Evolutionary conservation across 768 basidiomycete genomes (phyloP).

Genomic region (Lactarius tabidus): DNA sequence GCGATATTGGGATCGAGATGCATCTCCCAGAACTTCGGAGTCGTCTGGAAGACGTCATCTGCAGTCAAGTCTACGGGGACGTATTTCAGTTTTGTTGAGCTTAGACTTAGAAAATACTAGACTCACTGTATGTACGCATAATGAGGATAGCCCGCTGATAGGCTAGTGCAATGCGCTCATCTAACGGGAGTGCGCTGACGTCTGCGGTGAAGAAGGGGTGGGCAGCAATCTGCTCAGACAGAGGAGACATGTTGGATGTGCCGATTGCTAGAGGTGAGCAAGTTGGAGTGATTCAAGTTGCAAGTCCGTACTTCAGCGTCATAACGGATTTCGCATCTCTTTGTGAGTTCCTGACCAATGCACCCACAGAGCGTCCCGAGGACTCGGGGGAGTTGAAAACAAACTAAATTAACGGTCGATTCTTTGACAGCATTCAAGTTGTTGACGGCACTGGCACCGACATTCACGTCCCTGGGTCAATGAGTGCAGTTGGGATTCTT

Average conservation of each 20-base stretch:
- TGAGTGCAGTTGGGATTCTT: too few species aligned
- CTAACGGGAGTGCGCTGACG: constrained; percentile 1
- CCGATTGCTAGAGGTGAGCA: background rate
- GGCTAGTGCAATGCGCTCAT: constrained; percentile 7
- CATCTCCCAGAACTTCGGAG: constrained; percentile 49
- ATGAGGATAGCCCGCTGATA: constrained; percentile 11
- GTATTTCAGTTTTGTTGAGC: background rate
- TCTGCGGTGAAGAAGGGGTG: constrained; percentile 11
- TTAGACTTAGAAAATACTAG: background rate
- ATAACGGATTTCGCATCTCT: background rate
- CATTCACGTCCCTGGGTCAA: too few species aligned
- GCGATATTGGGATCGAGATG: constrained; percentile 51
- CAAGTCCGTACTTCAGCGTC: background rate
- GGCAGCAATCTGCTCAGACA: constrained; percentile 5
- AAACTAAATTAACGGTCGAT: too few species aligned
- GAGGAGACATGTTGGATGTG: constrained; percentile 1
- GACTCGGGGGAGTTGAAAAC: too few species aligned
- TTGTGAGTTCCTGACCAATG: too few species aligned
- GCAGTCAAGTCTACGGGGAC: constrained; percentile 38
- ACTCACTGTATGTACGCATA: constrained; percentile 9
- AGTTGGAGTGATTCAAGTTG: background rate
- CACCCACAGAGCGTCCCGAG: background rate
- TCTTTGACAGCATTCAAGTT: too few species aligned
- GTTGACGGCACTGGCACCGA: too few species aligned
- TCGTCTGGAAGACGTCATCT: constrained; percentile 47